Conservation (phyloP, 305 asterid species). For the Fraxinus angustifolia region DNA sequence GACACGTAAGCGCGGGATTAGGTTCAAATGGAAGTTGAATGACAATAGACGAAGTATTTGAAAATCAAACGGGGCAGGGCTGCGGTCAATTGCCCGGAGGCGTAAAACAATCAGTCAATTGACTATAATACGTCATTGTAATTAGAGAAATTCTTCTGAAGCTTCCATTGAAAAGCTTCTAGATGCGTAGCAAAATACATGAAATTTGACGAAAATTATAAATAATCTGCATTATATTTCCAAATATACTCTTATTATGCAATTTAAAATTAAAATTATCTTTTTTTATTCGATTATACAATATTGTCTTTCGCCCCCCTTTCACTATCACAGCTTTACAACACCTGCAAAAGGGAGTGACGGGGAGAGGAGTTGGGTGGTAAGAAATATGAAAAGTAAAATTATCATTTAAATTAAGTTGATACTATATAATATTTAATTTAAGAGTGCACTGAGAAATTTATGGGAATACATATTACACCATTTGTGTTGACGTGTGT, state of each 20-base stretch:
- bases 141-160: background rate
- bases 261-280: background rate
- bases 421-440: background rate
- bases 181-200: background rate
- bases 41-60: background rate
- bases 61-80: background rate
- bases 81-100: background rate
- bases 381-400: background rate
- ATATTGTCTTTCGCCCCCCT: background rate
- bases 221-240: background rate
- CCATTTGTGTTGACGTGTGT: background rate
- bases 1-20: background rate
- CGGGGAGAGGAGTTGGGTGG: background rate
- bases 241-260: background rate
- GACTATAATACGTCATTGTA: background rate
- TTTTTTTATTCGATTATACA: background rate
- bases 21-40: background rate
- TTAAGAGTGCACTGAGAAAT: background rate
- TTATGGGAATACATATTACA: background rate
- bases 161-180: background rate
- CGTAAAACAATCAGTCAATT: background rate
- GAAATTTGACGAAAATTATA: background rate
- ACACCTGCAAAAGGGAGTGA: background rate
- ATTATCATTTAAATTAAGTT: background rate
- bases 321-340: background rate